Evolutionary conservation across 73 alveolate genomes (phyloP), one percentile per base, ranked within the genome.

Genomic region (Stentor coeruleus): DNA sequence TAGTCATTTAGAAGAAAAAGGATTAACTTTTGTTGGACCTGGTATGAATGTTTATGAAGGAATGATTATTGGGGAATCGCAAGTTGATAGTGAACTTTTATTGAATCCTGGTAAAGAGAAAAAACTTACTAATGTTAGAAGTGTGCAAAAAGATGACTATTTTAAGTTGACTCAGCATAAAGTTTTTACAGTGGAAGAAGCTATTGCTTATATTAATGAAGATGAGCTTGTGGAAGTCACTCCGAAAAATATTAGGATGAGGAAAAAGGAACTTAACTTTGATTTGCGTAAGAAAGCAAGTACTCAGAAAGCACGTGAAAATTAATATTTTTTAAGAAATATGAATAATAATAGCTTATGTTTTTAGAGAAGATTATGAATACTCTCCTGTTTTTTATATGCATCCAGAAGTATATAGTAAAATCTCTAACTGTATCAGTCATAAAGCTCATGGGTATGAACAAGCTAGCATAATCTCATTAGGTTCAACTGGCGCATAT

Each of bases 141-240:
- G 95, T 30, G 92, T 72, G 1, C 90, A 87, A 3, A 74, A 86
- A 33, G 97, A 93, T 59, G 97, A 93, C 76, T 81, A 91, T 80
- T 85, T 89, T 14, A 90, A 81, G 41, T 90, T 93, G 26, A 55
- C 77, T 40, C 95, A 95, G 6, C 87, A 74, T 26, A 88, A 76
- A 59, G 40, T 31, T 4, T 84, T 91, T 73, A 31, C 85, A n/a
- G 60, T 93, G n/a, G 98, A 93, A 81, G 98, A 93, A 74, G 93
- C 94, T 31, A 88, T 93, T 55, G 85, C 96, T 57, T 88, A 88
- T 55, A 92, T 92, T 38, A 85, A 93, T 81, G 96, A 88, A 31
- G 97, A 91, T 73, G 97, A 91, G 72, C 79, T 91, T 30, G 97
- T 93, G 3, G 98, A 93, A 85, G 93, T 93, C 3, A 93, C 98